Percentiles rank a stretch among this genome's conserved stretches.
phyloP scores from a whole-genome alignment of 225 moss, liverwort and hornwort species.

The Marchantia polymorpha region DNA sequence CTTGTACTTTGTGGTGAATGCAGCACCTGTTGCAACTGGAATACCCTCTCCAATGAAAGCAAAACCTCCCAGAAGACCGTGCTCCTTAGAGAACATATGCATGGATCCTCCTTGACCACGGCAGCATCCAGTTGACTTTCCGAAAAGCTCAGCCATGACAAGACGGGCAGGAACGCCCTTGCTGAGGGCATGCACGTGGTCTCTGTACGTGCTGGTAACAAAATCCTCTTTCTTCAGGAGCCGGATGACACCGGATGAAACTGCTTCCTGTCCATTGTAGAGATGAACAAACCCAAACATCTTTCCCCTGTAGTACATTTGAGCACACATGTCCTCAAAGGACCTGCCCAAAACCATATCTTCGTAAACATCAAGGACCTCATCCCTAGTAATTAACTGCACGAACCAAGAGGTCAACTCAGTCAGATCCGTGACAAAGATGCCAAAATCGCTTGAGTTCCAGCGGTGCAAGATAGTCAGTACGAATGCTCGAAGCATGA shows the following conservation, averaged over 20 bases:
- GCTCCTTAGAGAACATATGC: conserved; percentile 95
- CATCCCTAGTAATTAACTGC: conserved; percentile 72
- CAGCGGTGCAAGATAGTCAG: background rate
- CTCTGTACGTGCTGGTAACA: conserved; percentile 88
- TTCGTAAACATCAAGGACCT: conserved; percentile 80
- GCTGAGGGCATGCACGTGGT: conserved; percentile 91
- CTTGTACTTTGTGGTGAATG: conserved; percentile 77
- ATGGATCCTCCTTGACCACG: conserved; percentile 94
- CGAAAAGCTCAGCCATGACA: conserved; percentile 92
- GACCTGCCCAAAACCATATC: conserved; percentile 78
- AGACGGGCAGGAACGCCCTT: conserved; percentile 82
- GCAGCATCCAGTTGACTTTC: conserved; percentile 81
- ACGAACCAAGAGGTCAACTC: background rate
- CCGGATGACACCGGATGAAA: conserved; percentile 81
- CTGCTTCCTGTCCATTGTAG: conserved; percentile 94
- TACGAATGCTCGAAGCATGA: background rate
- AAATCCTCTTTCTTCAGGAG: conserved; percentile 85
- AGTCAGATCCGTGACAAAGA: background rate
- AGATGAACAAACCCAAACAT: conserved; percentile 98
- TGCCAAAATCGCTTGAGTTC: background rate
- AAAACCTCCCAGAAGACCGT: conserved; percentile 81
- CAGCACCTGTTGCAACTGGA: conserved; percentile 86
- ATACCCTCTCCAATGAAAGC: conserved; percentile 96
- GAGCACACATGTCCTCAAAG: conserved; percentile 96
- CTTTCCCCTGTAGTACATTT: conserved; percentile 96